A percentile compares a stretch with the other conserved stretches of the same genome.
Conservation (phyloP, 495 filamentous ascomycete genomes). For the Aspergillus diversus region DNA sequence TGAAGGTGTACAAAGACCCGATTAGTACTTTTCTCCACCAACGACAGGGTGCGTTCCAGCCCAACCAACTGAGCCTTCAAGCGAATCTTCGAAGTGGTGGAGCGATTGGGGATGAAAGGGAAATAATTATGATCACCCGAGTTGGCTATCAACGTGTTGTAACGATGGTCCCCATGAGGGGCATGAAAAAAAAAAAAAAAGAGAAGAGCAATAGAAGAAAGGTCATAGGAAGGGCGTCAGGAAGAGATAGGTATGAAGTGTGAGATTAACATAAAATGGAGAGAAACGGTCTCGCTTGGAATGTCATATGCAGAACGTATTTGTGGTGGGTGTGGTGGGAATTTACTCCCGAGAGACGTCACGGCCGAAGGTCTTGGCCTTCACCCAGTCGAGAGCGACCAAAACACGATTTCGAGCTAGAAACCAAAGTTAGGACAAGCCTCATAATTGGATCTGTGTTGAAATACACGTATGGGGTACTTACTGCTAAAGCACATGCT, state of each 20-base stretch:
- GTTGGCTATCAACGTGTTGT: background rate
- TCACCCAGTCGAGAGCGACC: constrained; percentile 92
- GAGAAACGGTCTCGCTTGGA: constrained; percentile 20
- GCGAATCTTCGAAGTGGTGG: background rate
- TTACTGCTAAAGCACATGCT: constrained; percentile 99
- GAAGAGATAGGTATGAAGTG: constrained; percentile 13
- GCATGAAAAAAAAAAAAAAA: constrained; percentile 1
- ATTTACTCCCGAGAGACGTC: constrained; percentile 91
- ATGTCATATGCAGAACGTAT: constrained; percentile 27
- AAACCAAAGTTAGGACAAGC: constrained; percentile 24
- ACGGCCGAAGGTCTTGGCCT: constrained; percentile 92
- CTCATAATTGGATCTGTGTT: background rate
- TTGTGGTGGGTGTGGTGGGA: constrained; percentile 20
- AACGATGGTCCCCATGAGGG: background rate
- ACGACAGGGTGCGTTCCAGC: background rate
- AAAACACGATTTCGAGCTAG: constrained; percentile 87
- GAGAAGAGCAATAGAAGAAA: constrained; percentile 4
- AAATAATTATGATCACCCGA: constrained; percentile 1
- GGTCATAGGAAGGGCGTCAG: constrained; percentile 20
- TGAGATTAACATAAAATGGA: constrained; percentile 20
- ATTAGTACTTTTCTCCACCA: constrained; percentile 30
- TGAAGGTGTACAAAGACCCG: constrained; percentile 2
- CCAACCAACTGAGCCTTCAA: background rate
- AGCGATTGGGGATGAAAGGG: background rate
- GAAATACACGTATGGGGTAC: constrained; percentile 38